Evolutionary conservation across 306 rosid genomes (phyloP), one percentile per base, ranked within the genome.

Genomic region (Albizia julibrissin): DNA sequence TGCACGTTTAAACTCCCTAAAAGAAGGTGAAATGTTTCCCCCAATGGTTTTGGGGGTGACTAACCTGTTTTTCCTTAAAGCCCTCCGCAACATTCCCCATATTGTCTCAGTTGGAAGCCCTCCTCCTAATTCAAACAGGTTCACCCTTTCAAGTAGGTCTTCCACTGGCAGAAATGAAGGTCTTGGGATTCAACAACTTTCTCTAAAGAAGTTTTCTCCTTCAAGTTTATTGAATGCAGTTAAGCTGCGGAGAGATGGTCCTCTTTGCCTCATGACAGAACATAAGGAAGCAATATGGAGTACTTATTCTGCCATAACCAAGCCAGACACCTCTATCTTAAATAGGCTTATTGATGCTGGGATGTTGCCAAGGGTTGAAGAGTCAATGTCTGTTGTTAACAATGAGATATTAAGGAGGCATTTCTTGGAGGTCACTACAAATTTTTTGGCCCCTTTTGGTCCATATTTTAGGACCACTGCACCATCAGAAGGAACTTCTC

Each of bases 281-380:
- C 98, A 94, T 81, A 94, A 86, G 90, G 98, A 92, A 84, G 97
- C 98, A 81, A 88, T 94, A 75, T 94, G 98, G 98, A 94, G 91
- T 85, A 86, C 89, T 73, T 93, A 93, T 69, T 85, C 95, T 22
- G 94, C 98, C 13, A 86, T 88, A 79, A 94, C 90, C 59, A 94
- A 94, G 90, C 97, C 97, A 8, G 98, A 93, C 81, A 94, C 98
- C 21, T 88, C 98, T 79, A 87, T 94, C 84, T 75, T 94, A 69
- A 93, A 94, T 88, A 88, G 98, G 88, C 98, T 94, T 27, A 86
- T 94, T 62, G 98, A 94, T 85, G 98, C 97, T 59, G 98, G 97
- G 71, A 59, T 90, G 86, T 90, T 97, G 74, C 97, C 94, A 16
- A 91, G 97, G 85, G 93, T 93, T 79, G 98, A 94, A 83, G 97